Percentiles rank a stretch among this genome's conserved stretches.
Evolutionary conservation across 805 yeast species (phyloP).

Genomic region (Kazachstania martiniae): DNA sequence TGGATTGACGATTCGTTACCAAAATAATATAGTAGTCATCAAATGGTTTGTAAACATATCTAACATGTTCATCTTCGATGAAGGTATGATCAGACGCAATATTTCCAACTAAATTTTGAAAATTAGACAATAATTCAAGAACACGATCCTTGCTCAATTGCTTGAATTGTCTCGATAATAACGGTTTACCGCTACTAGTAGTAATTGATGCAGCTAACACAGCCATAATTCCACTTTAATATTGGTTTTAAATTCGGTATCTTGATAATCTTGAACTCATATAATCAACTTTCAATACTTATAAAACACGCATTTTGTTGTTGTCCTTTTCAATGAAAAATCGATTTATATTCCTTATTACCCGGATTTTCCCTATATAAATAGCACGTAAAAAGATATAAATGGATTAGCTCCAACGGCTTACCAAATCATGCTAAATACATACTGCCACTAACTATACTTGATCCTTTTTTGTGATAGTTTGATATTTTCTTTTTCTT

Average conservation of each 20-base stretch:
- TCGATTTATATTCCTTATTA: background rate
- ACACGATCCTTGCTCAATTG: slow-evolving; percentile 79
- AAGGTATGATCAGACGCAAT: slow-evolving; percentile 77
- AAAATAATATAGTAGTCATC: slow-evolving; percentile 87
- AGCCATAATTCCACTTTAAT: slow-evolving; percentile 44
- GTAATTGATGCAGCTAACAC: slow-evolving; percentile 91
- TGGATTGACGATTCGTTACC: slow-evolving; percentile 82
- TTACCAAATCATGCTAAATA: no score
- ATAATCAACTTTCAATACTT: no score
- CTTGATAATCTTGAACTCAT: no score
- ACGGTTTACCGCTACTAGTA: slow-evolving; percentile 86
- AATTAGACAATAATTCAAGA: slow-evolving; percentile 72
- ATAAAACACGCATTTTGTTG: no score
- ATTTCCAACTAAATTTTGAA: slow-evolving; percentile 67
- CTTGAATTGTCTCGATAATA: slow-evolving; percentile 83
- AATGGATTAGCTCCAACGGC: no score
- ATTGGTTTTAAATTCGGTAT: background rate
- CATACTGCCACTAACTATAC: no score
- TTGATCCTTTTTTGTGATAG: no score
- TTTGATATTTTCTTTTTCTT: no score
- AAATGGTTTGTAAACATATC: slow-evolving; percentile 92
- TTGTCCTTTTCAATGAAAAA: background rate
- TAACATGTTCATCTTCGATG: slow-evolving; percentile 81
- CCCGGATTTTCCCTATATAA: no score
- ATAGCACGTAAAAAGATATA: no score